These are phyloP conservation scores for Copromyces sp. DNA, from an alignment of 495 filamentous ascomycete genomes.

Conservation along the genomic window DNA sequence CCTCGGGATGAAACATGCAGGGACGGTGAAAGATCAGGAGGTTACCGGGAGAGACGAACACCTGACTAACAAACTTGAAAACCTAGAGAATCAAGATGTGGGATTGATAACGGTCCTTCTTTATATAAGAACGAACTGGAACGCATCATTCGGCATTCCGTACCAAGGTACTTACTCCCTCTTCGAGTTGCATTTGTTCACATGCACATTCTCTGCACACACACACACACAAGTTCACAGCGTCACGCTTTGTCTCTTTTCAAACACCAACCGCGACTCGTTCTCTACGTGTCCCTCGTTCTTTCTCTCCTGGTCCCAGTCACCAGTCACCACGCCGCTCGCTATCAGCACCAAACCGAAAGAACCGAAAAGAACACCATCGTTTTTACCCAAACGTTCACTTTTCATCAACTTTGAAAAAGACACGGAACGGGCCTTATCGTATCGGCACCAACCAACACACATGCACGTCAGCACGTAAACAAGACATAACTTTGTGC, in stretches of 20 bases:
- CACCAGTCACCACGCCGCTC: background rate
- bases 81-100: background rate
- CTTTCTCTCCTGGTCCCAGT: background rate
- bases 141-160: background rate
- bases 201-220: background rate
- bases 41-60: background rate
- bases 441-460: background rate
- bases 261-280: background rate
- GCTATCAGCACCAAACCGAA: background rate
- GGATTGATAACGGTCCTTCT: background rate
- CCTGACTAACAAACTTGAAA: background rate
- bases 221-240: background rate
- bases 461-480: background rate
- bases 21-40: background rate
- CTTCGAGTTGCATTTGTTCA: background rate
- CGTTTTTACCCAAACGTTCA: background rate
- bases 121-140: background rate
- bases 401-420: background rate
- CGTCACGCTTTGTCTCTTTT: background rate
- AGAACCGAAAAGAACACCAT: background rate
- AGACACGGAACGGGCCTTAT: background rate
- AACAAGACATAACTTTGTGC: background rate
- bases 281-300: background rate
- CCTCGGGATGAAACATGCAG: background rate
- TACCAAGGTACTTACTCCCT: background rate